These are phyloP conservation scores for Yarrowia sp. DNA, from an alignment of 805 yeast genomes.

Conservation along the genomic window DNA sequence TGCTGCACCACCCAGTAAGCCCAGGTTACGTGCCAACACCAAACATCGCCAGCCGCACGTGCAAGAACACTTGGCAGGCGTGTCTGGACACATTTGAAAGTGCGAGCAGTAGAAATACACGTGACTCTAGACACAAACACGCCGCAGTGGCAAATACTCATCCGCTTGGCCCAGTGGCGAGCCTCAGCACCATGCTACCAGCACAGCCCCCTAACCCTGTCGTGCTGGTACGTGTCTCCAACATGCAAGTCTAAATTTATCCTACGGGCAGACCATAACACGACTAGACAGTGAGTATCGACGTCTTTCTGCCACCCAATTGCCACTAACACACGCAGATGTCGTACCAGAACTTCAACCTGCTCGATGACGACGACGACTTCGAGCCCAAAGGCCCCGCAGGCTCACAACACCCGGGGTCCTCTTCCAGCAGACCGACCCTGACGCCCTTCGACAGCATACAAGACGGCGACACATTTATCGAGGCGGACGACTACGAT, in stretches of 20 bases:
- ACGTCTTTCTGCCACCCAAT: background rate
- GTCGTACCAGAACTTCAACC: slow-evolving; percentile 25
- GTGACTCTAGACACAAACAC: too few relatives aligned
- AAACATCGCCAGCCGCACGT: too few relatives aligned
- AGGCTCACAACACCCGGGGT: background rate
- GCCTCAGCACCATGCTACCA: too few relatives aligned
- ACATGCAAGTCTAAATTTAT: slow-evolving; percentile 23
- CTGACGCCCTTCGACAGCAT: slow-evolving; percentile 11
- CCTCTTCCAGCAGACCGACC: slow-evolving; percentile 7
- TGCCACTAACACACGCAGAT: background rate
- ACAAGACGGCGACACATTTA: slow-evolving; percentile 24
- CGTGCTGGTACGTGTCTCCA: slow-evolving; percentile 7
- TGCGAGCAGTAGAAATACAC: too few relatives aligned
- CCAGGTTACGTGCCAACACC: too few relatives aligned
- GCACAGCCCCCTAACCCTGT: background rate
- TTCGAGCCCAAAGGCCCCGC: background rate
- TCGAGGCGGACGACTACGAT: slow-evolving; percentile 24
- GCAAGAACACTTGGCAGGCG: too few relatives aligned
- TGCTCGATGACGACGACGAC: slow-evolving; percentile 24
- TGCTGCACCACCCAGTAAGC: too few relatives aligned
- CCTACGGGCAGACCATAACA: background rate
- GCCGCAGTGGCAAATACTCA: too few relatives aligned
- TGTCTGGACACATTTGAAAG: too few relatives aligned
- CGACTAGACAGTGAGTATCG: slow-evolving; percentile 2
- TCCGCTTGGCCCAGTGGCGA: too few relatives aligned